A percentile compares a stretch with the other conserved stretches of the same genome.
Evolutionary conservation across 495 filamentous ascomycete genomes (phyloP).

Genomic region (Glonium stellatum): DNA sequence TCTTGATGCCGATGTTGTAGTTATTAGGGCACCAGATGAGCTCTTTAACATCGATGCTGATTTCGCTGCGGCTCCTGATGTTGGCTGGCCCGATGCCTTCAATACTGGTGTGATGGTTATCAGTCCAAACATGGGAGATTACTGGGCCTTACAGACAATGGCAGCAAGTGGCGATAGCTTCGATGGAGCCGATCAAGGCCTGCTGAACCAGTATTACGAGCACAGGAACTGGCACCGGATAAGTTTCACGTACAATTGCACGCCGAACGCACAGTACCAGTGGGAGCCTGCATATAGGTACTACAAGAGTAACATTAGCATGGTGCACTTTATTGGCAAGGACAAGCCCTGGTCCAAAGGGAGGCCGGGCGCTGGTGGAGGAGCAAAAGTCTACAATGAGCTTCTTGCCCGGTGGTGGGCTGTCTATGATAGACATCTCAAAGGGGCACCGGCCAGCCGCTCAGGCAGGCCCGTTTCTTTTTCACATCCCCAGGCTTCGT

Average conservation of each 20-base stretch:
- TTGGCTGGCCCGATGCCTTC: conserved; percentile 98
- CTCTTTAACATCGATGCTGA: conserved; percentile 68
- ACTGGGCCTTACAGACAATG: conserved; percentile 73
- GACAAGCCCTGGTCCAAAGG: conserved; percentile 84
- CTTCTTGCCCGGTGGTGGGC: conserved; percentile 84
- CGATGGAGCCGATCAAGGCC: conserved; percentile 93
- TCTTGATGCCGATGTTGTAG: conserved; percentile 83
- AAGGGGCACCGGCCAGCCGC: conserved; percentile 12
- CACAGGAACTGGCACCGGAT: conserved; percentile 70
- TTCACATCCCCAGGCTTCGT: neutral
- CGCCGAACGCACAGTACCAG: conserved; percentile 88
- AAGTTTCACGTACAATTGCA: conserved; percentile 95
- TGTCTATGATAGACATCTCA: conserved; percentile 80
- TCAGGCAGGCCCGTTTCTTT: neutral
- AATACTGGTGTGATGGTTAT: conserved; percentile 94
- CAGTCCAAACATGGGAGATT: conserved; percentile 79
- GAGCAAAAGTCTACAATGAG: conserved; percentile 65
- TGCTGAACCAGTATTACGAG: conserved; percentile 88
- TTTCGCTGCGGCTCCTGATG: conserved; percentile 89
- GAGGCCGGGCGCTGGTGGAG: conserved; percentile 47
- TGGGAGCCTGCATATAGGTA: conserved; percentile 91
- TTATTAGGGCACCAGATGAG: conserved; percentile 83
- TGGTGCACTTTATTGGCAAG: conserved; percentile 89
- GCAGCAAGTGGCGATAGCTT: conserved; percentile 85
- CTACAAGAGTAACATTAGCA: conserved; percentile 76